A percentile compares a stretch with the other conserved stretches of the same genome.
phyloP scores from a whole-genome alignment of 2,329 filamentous ascomycete species.

The Plectosphaerella plurivora region DNA sequence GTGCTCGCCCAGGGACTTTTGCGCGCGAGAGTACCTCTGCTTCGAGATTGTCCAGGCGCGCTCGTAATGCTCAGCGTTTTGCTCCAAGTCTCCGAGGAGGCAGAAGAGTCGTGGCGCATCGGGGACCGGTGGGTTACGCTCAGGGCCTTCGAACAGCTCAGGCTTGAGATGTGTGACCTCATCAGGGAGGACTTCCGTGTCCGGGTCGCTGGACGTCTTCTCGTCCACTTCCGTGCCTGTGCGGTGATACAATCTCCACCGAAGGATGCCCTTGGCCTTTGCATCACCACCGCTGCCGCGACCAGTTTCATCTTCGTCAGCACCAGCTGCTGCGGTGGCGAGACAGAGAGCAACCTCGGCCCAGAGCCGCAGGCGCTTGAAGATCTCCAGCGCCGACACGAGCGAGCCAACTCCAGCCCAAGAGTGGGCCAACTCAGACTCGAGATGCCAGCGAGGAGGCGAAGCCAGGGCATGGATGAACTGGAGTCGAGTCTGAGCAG shows the following conservation, averaged over 20 bases:
- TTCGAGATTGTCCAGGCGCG: conserved; percentile 85
- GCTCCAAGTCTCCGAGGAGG: conserved; percentile 86
- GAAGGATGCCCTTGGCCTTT: conserved; percentile 72
- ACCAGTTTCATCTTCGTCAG: conserved; percentile 55
- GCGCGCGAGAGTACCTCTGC: conserved; percentile 76
- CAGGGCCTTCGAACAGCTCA: conserved; percentile 54
- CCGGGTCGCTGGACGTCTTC: conserved; percentile 29
- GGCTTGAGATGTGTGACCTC: conserved; percentile 55
- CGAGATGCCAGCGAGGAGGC: conserved; percentile 87
- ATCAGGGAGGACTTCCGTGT: conserved; percentile 34
- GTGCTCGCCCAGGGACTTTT: conserved; percentile 78
- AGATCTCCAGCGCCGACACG: conserved; percentile 88
- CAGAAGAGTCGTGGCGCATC: conserved; percentile 88
- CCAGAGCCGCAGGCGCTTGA: conserved; percentile 90
- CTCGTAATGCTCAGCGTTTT: conserved; percentile 69
- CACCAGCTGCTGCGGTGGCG: conserved; percentile 56
- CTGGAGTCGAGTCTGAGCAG: conserved; percentile 68
- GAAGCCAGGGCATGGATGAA: conserved; percentile 83
- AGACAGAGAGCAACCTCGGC: conserved; percentile 90
- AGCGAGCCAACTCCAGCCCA: conserved; percentile 89
- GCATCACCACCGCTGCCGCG: conserved; percentile 62
- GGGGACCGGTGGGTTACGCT: conserved; percentile 65
- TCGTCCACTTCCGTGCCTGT: conserved; percentile 30
- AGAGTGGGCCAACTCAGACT: conserved; percentile 86
- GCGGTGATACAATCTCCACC: conserved; percentile 72